Percentiles rank a stretch among this genome's conserved stretches.
Conservation (phyloP, 768 basidiomycete genomes). For the Serendipita sp. region DNA sequence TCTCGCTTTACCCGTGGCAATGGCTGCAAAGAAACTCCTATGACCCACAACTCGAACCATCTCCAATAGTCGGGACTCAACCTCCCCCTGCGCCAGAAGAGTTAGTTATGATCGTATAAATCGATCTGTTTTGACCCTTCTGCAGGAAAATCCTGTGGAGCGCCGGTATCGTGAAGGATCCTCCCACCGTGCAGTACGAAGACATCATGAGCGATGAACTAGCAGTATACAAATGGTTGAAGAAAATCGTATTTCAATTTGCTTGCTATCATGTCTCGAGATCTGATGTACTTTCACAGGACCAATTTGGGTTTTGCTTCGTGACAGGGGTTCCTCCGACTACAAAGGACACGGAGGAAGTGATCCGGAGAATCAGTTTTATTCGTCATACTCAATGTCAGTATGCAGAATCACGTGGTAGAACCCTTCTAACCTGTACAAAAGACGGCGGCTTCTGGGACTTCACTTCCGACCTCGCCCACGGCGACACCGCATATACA, state of each 20-base stretch:
- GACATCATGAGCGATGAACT: constrained; percentile 55
- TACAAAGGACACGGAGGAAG: constrained; percentile 67
- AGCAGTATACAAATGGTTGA: constrained; percentile 67
- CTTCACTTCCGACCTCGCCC: constrained; percentile 78
- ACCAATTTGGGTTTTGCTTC: constrained; percentile 79
- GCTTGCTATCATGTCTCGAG: not conserved
- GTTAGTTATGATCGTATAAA: constrained; percentile 22
- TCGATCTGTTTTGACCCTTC: not conserved
- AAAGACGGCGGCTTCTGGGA: constrained; percentile 94
- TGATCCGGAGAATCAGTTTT: constrained; percentile 61
- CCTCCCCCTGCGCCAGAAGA: constrained; percentile 19
- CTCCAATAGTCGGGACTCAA: constrained; percentile 6
- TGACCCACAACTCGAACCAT: constrained; percentile 32
- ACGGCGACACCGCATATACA: constrained; percentile 90
- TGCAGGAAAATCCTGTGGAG: constrained; percentile 66
- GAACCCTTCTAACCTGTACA: not conserved
- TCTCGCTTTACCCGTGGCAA: constrained; percentile 75
- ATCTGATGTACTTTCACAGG: constrained; percentile 26
- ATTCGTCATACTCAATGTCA: constrained; percentile 74
- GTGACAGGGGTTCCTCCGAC: constrained; percentile 64
- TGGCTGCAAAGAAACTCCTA: constrained; percentile 71
- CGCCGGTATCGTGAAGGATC: constrained; percentile 49
- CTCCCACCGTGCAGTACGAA: constrained; percentile 56
- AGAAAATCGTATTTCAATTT: constrained; percentile 45
- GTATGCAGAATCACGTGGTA: constrained; percentile 8